Base-by-base conservation (phyloP, 352 stramenopile genomes). In the Lagenidium giganteum region DNA sequence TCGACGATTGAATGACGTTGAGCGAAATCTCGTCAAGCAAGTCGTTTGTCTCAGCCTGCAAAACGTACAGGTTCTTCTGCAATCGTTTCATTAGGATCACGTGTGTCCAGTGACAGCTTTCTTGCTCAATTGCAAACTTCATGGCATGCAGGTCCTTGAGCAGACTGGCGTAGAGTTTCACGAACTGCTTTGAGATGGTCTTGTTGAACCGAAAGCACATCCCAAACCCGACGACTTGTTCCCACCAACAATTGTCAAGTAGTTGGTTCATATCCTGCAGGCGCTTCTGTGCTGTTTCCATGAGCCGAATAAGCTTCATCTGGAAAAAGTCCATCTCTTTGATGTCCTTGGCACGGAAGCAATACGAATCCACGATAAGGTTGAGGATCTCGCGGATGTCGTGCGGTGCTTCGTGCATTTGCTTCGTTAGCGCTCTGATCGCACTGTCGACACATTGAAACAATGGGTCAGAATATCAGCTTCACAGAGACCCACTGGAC, bases 341-440 rank as follows among this genome's bases (percentile, higher is more conserved):
- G 32, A 85, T 77, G 41, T 86, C 70, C 32, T 78, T 80, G n/a
- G 66, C 68, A 3, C 68, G 65, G 47, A 88, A 88, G 30, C 78
- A 90, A 47, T 90, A 90, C 11, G 78, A 63, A 48, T 90, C 78
- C 17, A 90, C 67, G 42, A 90, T 85, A 29, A 91, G 59, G 42
- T 91, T 88, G 4, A 88, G 53, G 13, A 88, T 78, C 33, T 91
- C 73, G 4, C 68, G 63, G 14, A 91, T 75, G 38, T 86, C 73
- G 8, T 69, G 57, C 14, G 70, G 67, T 3, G 75, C 73, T 8
- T 65, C 51, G 21, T 60, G 52, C 47, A 82, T 79, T 22, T 85
- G 49, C 9, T 44, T 40, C 24, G 61, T 58, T 0, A 91, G 48
- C 24, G 80, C 61, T 3, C 57, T 42, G 39, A 83, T 91, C 5